Percentiles rank a stretch among this genome's conserved stretches.
These are phyloP conservation scores for Chamaecrista fasciculata DNA, from an alignment of 306 rosid species.

Conservation along the genomic window DNA sequence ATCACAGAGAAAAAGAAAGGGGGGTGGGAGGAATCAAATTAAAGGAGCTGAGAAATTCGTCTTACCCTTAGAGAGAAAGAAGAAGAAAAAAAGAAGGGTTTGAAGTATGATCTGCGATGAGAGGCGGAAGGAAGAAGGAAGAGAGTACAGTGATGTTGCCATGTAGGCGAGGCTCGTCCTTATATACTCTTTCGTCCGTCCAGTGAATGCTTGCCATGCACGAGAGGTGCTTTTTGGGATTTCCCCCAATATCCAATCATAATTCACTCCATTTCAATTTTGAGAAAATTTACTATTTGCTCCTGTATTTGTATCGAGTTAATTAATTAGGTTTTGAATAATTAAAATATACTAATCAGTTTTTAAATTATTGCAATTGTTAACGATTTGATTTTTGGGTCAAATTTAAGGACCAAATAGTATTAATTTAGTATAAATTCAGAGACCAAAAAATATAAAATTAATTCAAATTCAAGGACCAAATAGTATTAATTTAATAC, in stretches of 20 bases:
- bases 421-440: too few species aligned
- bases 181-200: conserved; percentile 10
- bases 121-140: neutral
- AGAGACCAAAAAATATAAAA: too few species aligned
- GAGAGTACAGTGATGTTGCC: neutral
- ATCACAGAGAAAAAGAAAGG: neutral
- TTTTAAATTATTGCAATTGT: too few species aligned
- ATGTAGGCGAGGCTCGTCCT: neutral
- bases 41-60: neutral
- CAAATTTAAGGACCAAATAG: too few species aligned
- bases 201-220: conserved; percentile 30
- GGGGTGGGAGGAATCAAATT: neutral
- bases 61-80: conserved; percentile 13
- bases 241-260: neutral
- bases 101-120: conserved; percentile 2
- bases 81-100: conserved; percentile 6
- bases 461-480: too few species aligned
- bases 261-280: neutral
- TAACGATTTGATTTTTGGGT: too few species aligned
- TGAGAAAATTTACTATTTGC: too few species aligned
- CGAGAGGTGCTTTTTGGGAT: neutral
- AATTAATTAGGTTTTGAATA: too few species aligned
- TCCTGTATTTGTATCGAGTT: too few species aligned
- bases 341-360: too few species aligned
- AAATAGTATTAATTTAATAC: too few species aligned